Conservation (phyloP, 768 basidiomycete genomes). For the Mycena olivaceomarginata region DNA sequence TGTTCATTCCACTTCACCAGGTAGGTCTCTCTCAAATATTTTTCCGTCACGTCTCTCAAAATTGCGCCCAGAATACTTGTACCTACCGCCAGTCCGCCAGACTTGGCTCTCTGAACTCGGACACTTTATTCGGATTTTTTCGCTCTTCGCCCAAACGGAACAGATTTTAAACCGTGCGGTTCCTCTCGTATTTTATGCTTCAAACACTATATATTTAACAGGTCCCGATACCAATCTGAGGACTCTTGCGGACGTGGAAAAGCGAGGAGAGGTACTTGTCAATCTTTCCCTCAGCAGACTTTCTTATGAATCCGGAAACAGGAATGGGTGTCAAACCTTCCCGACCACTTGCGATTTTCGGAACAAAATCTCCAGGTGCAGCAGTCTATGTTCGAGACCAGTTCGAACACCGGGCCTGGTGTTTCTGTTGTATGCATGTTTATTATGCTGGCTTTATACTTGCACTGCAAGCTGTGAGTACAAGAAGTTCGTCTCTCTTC, state of each 20-base stretch:
- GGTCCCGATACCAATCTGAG: constrained; percentile 59
- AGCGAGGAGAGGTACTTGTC: constrained; percentile 64
- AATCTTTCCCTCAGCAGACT: constrained; percentile 14
- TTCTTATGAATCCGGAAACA: constrained; percentile 48
- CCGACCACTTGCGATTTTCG: constrained; percentile 82
- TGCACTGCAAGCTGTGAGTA: constrained; percentile 77
- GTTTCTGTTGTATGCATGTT: constrained; percentile 85
- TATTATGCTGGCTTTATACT: constrained; percentile 82
- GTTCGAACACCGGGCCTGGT: constrained; percentile 88
- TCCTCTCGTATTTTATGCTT: constrained; percentile 37
- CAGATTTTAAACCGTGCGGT: constrained; percentile 69
- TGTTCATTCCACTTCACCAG: constrained; percentile 73
- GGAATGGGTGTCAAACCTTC: constrained; percentile 82
- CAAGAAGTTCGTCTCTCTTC: not conserved
- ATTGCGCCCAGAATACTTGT: constrained; percentile 76
- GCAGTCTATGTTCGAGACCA: constrained; percentile 86
- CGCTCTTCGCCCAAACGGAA: constrained; percentile 79
- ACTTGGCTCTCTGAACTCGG: constrained; percentile 84
- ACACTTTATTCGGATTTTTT: constrained; percentile 81
- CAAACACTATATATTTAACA: constrained; percentile 43
- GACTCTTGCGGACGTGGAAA: constrained; percentile 62
- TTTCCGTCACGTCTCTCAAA: not conserved
- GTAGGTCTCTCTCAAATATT: constrained; percentile 56
- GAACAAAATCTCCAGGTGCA: constrained; percentile 83
- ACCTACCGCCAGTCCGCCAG: constrained; percentile 76